Base-by-base conservation (phyloP, 139 green algal genomes). In the Picochlorum sp. region DNA sequence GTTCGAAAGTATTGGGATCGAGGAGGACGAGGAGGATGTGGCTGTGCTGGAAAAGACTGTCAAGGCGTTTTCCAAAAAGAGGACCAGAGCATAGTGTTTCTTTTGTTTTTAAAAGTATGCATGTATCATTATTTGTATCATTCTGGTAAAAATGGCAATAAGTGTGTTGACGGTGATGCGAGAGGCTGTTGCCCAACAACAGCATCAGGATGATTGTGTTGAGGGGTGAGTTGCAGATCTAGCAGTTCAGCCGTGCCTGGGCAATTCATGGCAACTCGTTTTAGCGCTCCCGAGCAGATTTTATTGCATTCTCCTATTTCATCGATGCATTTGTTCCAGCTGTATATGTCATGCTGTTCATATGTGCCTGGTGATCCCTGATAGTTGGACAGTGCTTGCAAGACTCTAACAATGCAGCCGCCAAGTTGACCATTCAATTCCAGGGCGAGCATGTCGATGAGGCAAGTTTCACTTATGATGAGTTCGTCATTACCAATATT, bases 1-100 rank as follows among this genome's bases (percentile, higher is more conserved):
- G 15, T 91, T 86, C 63, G 87, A 91, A 63, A 87, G 94, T 45
- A 90, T 92, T 15, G 88, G 86, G 3, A 63, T 95, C 1, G 85
- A 93, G 41, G 87, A 66, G 9, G 85, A 95, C 56, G 83, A 93
- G 62, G 65, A 26, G 18, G n/a, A 54, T 54, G 47, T 26, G 47
- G 16, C 47, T 54, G 34, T 54, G 18, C 47, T 54, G n/a, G 16
- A 21, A 20, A 21, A 54, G n/a, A 54, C 9, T 54, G 47, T 26
- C 47, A 54, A 54, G 47, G 18, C 16, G 2, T 26, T 26, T 20
- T 54, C 16, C 16, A 54, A 54, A 13, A 54, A 54, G 15, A 41
- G 34, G 34, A 11, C 7, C 7, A 41, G 34, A 41, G 34, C 34
- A 41, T 41, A 41, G 8, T 41, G 34, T 41, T 41, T 41, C 7